phyloP scores from a whole-genome alignment of 495 filamentous ascomycete genomes.

The Penicillium roqueforti region DNA sequence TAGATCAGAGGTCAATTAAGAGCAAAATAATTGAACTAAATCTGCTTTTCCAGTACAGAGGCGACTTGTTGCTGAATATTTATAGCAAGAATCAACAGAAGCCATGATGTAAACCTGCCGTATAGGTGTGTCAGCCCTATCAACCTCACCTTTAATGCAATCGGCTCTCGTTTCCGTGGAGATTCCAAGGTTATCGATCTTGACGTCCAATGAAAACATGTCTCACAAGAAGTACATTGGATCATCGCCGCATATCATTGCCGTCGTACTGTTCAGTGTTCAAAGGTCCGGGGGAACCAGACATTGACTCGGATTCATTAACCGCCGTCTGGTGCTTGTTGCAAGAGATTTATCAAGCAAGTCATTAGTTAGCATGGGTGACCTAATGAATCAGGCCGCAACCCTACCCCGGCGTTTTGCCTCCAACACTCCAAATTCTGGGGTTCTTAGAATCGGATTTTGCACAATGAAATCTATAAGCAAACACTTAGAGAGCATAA shows the following conservation, averaged over 20 bases:
- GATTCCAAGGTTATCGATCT: neutral
- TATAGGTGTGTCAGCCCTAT: neutral
- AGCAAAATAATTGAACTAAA: neutral
- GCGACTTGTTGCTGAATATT: neutral
- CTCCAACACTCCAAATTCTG: no score
- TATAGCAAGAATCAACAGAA: neutral
- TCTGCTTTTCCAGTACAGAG: neutral
- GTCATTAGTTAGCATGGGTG: no score
- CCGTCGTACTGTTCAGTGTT: no score
- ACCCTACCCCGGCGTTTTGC: no score
- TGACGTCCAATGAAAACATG: neutral
- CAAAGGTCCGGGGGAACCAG: no score
- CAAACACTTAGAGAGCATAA: neutral
- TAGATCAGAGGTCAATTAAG: neutral
- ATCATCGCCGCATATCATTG: no score
- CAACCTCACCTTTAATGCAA: neutral
- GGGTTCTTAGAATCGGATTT: neutral
- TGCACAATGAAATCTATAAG: no score
- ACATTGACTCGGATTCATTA: no score
- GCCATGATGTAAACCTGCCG: constrained; percentile 3
- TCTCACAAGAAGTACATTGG: neutral
- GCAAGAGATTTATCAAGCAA: no score
- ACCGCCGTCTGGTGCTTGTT: no score
- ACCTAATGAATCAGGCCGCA: no score
- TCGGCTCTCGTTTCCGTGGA: neutral